phyloP scores from a whole-genome alignment of 495 filamentous ascomycete species.

The Hypoxylon perforatum region DNA sequence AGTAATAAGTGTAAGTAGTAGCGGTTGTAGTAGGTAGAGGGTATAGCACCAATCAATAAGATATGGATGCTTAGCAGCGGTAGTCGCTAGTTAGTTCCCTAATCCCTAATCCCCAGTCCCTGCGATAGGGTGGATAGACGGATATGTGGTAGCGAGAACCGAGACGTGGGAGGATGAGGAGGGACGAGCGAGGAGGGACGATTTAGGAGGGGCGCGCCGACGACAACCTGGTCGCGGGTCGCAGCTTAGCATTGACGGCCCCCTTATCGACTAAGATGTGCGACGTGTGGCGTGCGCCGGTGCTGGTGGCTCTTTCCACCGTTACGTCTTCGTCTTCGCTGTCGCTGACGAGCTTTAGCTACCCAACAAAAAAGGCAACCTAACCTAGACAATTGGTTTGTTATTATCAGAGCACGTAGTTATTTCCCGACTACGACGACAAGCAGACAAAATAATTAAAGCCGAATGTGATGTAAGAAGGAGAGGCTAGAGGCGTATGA shows the following conservation, averaged over 20 bases:
- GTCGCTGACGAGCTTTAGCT: background rate
- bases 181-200: slow-evolving; percentile 37
- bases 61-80: background rate
- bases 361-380: slow-evolving; percentile 15
- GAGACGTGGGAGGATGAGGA: slow-evolving; percentile 10
- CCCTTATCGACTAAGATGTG: slow-evolving; percentile 27
- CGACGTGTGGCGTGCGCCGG: background rate
- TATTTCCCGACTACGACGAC: slow-evolving; percentile 3
- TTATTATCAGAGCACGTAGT: slow-evolving; percentile 41
- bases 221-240: slow-evolving; percentile 43
- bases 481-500: background rate
- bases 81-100: slow-evolving; percentile 2
- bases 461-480: background rate
- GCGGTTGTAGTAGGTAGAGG: slow-evolving; percentile 2
- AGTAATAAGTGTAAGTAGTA: slow-evolving; percentile 11
- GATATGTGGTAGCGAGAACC: background rate
- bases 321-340: background rate
- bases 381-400: slow-evolving; percentile 27
- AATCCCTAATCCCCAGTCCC: slow-evolving; percentile 2
- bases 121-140: background rate
- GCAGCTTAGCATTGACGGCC: slow-evolving; percentile 42
- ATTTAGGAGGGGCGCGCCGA: slow-evolving; percentile 44
- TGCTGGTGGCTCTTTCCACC: slow-evolving; percentile 2
- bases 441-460: background rate
- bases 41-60: slow-evolving; percentile 4